Evolutionary conservation across 805 yeast species (phyloP), one percentile per base, ranked within the genome.

Genomic region (Wickerhamiella siamensis): DNA sequence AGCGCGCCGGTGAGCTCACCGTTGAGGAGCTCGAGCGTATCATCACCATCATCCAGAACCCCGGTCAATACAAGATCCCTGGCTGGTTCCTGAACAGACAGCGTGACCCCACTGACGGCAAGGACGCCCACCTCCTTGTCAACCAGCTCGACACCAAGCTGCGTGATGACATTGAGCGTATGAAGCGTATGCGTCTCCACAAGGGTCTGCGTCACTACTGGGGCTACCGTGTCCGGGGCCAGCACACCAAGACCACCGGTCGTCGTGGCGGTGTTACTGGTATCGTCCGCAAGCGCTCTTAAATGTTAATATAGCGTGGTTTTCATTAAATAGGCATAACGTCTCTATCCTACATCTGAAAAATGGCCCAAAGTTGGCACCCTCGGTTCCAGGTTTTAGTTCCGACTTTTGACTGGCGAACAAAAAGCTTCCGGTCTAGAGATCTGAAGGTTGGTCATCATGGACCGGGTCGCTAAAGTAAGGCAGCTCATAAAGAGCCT

Each of bases 121-220:
- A 91, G 80, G 94, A 88, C 77, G 77, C 84, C 79, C 99, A 91
- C 77, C 82, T 83, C 66, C 81, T 91, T 64, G 97, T 97, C 61
- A 91, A 91, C 88, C 83, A 83, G 79, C 76, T 91, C 71, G 98
- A 93, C 76, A 83, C 95, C 63, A 91, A 91, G 77, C 83, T 91
- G 72, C 91, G 99, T 83, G 99, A 91, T 69, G 98, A 91, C 68
- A 77, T 91, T 71, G 98, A 91, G 78, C 88, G 97, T 80, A 78
- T 91, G 73, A 93, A 93, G 94, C 91, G 91, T 77, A 91, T 93
- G 82, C 93, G 98, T 80, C 76, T 97, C 66, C 98, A 91, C 91
- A 79, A 97, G 75, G 99, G 99, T 88, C 81, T 91, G 72, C 86
- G 99, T 81, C 99, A 91, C 79, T 87, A 79, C 88, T 91, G 96